Percentiles rank a stretch among this genome's conserved stretches.
These are phyloP conservation scores for Ploettnerulaceae sp. DNA, from an alignment of 2,329 filamentous ascomycete species.

Conservation along the genomic window DNA sequence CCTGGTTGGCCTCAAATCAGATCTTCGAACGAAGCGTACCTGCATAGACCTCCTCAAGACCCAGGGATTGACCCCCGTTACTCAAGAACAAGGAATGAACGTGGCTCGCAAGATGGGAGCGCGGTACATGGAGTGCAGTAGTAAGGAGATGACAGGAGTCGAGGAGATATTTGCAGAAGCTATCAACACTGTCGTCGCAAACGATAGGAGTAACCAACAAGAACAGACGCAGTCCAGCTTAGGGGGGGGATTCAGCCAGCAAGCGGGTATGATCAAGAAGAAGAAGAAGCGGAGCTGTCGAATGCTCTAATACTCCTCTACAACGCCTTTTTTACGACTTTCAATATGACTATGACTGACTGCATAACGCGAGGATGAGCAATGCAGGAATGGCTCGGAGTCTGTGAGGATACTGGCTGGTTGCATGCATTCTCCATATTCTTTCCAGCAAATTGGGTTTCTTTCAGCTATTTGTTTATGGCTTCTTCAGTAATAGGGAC, in stretches of 20 bases:
- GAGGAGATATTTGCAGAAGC: constrained; percentile 94
- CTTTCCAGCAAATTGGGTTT: constrained; percentile 15
- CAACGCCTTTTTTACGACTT: constrained; percentile 28
- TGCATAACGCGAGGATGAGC: constrained; percentile 28
- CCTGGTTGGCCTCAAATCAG: constrained; percentile 93
- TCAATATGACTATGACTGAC: constrained; percentile 31
- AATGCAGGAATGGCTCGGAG: constrained; percentile 20
- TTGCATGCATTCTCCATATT: constrained; percentile 22
- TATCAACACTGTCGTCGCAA: constrained; percentile 82
- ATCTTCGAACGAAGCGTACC: constrained; percentile 89
- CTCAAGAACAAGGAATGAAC: constrained; percentile 78
- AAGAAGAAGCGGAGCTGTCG: constrained; percentile 83
- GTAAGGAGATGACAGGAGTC: constrained; percentile 93
- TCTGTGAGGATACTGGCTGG: constrained; percentile 18
- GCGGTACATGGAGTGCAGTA: constrained; percentile 96
- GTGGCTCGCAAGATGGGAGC: constrained; percentile 94
- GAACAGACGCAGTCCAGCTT: constrained; percentile 7
- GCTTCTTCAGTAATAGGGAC: constrained; percentile 27
- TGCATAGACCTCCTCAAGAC: constrained; percentile 99
- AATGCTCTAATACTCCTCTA: constrained; percentile 53
- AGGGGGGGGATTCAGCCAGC: constrained; percentile 15
- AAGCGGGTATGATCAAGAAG: constrained; percentile 49
- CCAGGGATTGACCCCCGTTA: constrained; percentile 92
- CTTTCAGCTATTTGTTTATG: constrained; percentile 12
- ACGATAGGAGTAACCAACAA: constrained; percentile 58